phyloP scores from a whole-genome alignment of 2,329 filamentous ascomycete species.

The Aspergillus ochraceus region DNA sequence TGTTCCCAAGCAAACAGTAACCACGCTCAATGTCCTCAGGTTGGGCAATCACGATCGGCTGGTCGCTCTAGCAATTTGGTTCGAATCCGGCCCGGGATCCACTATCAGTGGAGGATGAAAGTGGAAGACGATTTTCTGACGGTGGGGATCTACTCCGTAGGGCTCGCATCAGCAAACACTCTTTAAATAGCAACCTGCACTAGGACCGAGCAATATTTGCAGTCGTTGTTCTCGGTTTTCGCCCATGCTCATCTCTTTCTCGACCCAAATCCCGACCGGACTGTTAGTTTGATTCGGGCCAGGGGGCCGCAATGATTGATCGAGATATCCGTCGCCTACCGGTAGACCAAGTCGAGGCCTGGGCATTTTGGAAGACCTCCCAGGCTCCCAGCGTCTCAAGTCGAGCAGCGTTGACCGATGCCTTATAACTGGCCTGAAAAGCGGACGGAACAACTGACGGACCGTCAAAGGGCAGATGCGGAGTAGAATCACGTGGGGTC shows the following conservation, averaged over 20 bases:
- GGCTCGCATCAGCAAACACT: background rate
- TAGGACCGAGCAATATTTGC: too few species aligned
- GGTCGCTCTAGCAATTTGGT: background rate
- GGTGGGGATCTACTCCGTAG: background rate
- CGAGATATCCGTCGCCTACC: background rate
- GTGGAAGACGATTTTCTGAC: background rate
- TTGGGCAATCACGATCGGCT: background rate
- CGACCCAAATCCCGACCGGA: background rate
- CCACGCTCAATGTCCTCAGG: background rate
- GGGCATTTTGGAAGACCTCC: too few species aligned
- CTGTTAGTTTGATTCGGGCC: background rate
- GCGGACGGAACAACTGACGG: constrained; percentile 3
- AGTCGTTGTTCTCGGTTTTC: too few species aligned
- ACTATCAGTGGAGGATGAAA: background rate
- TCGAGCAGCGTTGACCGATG: too few species aligned
- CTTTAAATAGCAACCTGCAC: background rate
- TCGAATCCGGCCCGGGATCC: background rate
- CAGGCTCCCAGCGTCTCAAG: too few species aligned
- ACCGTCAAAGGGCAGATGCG: constrained; percentile 16
- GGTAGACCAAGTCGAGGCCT: too few species aligned
- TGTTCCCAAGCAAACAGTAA: background rate
- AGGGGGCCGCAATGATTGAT: background rate
- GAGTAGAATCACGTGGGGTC: constrained; percentile 25
- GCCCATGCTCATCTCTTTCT: too few species aligned
- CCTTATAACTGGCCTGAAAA: background rate